phyloP scores from a whole-genome alignment of 768 basidiomycete species.

The Tricholoma bakamatsutake region DNA sequence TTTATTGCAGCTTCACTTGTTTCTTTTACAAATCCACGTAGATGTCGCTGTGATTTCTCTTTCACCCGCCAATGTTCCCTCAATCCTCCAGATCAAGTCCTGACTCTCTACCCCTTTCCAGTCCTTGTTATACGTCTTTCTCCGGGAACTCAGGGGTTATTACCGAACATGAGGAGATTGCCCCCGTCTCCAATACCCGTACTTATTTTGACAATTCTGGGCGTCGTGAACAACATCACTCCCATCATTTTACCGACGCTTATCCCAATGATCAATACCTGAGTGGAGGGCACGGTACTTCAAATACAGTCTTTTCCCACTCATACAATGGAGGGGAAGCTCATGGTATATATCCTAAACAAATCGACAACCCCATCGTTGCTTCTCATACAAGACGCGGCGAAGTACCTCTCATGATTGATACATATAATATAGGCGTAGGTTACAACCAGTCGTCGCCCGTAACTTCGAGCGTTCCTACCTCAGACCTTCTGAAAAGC shows the following conservation, averaged over 20 bases:
- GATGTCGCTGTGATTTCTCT: slow-evolving; percentile 3
- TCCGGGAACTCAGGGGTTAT: slow-evolving; percentile 1
- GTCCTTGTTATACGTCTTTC: neutral
- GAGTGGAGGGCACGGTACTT: neutral
- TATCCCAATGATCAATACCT: slow-evolving; percentile 7
- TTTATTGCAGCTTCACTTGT: neutral
- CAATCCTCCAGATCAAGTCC: slow-evolving; percentile 3
- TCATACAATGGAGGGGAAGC: slow-evolving; percentile 1
- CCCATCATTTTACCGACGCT: slow-evolving; percentile 3
- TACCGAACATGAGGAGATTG: neutral
- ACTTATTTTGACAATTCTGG: slow-evolving; percentile 1
- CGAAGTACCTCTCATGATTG: slow-evolving; percentile 1
- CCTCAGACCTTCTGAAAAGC: slow-evolving; percentile 1
- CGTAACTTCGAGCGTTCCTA: neutral
- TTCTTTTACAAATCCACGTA: neutral
- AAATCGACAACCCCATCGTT: neutral
- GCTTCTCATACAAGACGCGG: slow-evolving; percentile 5
- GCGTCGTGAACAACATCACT: slow-evolving; percentile 1
- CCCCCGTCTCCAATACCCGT: neutral
- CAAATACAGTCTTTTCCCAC: neutral
- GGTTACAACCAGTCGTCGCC: neutral
- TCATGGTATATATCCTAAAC: slow-evolving; percentile 1
- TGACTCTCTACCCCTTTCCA: neutral
- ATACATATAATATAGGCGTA: slow-evolving; percentile 3
- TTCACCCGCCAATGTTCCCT: slow-evolving; percentile 5